Conservation (phyloP, 23 red algal genomes). For the Gracilaria domingensis region DNA sequence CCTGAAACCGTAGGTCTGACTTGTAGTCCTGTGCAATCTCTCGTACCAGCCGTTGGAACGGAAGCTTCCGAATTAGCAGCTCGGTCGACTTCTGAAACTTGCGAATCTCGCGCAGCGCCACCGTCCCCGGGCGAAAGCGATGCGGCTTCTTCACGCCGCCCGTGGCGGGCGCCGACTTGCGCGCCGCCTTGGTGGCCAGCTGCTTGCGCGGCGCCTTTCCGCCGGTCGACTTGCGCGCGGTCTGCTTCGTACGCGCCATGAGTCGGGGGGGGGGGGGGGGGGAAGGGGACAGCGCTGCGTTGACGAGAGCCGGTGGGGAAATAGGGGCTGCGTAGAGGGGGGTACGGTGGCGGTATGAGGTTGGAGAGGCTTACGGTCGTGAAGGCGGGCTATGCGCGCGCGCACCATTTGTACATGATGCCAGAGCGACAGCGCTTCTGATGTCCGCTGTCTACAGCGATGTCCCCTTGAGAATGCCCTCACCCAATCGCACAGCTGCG, state of each 20-base stretch:
- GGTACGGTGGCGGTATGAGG: too few relatives aligned
- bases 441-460: too few relatives aligned
- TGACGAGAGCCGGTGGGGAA: too few relatives aligned
- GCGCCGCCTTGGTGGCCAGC: conserved; percentile 92
- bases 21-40: conserved; percentile 98
- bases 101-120: conserved; percentile 95
- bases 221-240: conserved; percentile 91
- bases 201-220: conserved; percentile 95
- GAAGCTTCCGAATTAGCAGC: conserved; percentile 94
- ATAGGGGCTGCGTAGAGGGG: too few relatives aligned
- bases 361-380: too few relatives aligned
- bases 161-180: conserved; percentile 86
- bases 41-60: conserved; percentile 92
- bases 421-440: too few relatives aligned
- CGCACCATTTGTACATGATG: too few relatives aligned
- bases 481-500: too few relatives aligned
- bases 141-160: conserved; percentile 98
- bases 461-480: too few relatives aligned
- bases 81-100: conserved; percentile 94
- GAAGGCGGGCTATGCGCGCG: too few relatives aligned
- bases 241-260: conserved; percentile 84
- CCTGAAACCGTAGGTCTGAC: conserved; percentile 92
- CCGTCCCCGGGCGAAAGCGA: conserved; percentile 91
- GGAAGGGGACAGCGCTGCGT: too few relatives aligned
- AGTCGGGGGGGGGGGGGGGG: too few relatives aligned